Conservation (phyloP, 331 rosid species). For the Rhamnella rubrinervis region DNA sequence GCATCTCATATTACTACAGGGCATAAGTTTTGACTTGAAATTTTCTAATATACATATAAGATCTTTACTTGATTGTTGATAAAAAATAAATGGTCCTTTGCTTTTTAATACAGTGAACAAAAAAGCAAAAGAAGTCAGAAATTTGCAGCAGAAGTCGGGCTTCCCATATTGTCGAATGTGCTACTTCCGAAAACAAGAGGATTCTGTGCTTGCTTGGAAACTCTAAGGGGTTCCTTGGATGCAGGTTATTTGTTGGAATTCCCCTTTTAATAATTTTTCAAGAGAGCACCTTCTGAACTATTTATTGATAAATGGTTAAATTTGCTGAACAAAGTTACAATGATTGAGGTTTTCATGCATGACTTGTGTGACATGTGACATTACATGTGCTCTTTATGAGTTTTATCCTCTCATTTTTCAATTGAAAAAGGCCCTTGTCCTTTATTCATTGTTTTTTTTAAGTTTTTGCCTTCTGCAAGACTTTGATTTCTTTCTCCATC, state of each 20-base stretch:
- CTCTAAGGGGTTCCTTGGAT: constrained; percentile 67
- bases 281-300: background rate
- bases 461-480: too few relatives aligned
- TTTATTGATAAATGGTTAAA: too few relatives aligned
- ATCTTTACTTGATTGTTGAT: background rate
- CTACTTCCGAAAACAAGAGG: constrained; percentile 91
- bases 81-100: constrained; percentile 17
- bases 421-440: too few relatives aligned
- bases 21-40: background rate
- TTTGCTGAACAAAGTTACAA: too few relatives aligned
- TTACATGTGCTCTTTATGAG: too few relatives aligned
- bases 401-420: too few relatives aligned
- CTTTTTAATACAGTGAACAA: constrained; percentile 54
- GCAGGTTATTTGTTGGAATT: constrained; percentile 56
- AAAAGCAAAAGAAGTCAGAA: constrained; percentile 60
- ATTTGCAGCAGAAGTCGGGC: constrained; percentile 77
- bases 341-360: background rate
- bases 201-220: constrained; percentile 78
- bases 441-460: too few relatives aligned
- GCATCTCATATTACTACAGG: background rate
- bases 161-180: constrained; percentile 70
- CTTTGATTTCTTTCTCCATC: too few relatives aligned
- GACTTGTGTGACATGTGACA: too few relatives aligned
- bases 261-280: background rate
- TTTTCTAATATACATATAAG: background rate